Base-by-base conservation (phyloP, 148 eudicot species). In the Spergularia marina region DNA sequence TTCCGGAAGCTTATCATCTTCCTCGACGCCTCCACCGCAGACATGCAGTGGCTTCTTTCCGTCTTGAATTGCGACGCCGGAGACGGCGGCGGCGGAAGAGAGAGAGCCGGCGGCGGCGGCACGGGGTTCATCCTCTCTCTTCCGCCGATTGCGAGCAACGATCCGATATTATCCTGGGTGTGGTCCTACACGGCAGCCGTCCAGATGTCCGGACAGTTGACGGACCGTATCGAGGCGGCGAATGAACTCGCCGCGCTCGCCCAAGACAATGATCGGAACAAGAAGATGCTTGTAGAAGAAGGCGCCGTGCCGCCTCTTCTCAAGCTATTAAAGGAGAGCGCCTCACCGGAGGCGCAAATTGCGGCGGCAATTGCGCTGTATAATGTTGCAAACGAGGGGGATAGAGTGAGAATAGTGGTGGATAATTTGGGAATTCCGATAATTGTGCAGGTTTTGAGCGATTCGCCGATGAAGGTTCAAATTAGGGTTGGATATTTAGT, bases 61-160 rank as follows among this genome's bases (percentile, higher is more conserved):
- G 74, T 90, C 25, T 73, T 84, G 53, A 88, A 84, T 52, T 58
- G 10, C 61, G 61, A 6, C 54, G 17, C 6, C 40, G 8, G 10
- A 5, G 30, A 13, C 20, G 57, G 54, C 17, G 14, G 21, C 63
- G 86, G 68, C 39, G 75, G 70, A n/a, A n/a, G n/a, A n/a, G n/a
- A n/a, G n/a, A n/a, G 10, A 5, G 30, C 7, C 20, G 57, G 54
- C 17, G 14, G 21, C 63, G 86, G 68, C 39, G 75, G 70, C 55
- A 71, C 21, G 11, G 52, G 41, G 7, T 74, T 79, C 6, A 79
- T 74, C 21, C 77, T 86, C 51, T 80, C 89, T n/a, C 83, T 94
- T 5, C 97, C 97, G 5, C 98, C 97, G 0, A 89, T 94, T 14
- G 93, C 97, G 0, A 85, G 86, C 53, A 90, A 87, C 60, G 97